Evolutionary conservation across 768 basidiomycete species (phyloP).

Genomic region (Suillus weaverae): DNA sequence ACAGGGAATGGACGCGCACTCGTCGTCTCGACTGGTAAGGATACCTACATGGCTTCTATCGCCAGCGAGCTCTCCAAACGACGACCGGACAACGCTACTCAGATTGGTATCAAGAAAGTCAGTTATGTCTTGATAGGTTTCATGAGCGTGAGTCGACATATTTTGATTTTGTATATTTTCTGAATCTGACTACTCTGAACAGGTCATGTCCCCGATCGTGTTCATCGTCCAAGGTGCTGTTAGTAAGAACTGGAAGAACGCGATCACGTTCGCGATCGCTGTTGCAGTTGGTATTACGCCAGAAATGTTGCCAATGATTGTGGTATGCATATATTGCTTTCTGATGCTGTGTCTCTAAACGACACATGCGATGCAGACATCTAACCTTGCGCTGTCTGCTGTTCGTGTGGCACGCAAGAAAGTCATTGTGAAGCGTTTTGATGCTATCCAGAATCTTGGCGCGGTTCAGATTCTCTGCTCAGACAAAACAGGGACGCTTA

Average conservation of each 20-base stretch:
- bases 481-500: constrained; percentile 68
- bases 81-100: constrained; percentile 35
- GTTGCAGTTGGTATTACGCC: constrained; percentile 33
- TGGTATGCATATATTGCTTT: constrained; percentile 17
- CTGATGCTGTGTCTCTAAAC: not conserved
- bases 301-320: constrained; percentile 36
- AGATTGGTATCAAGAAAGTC: constrained; percentile 34
- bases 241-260: constrained; percentile 32
- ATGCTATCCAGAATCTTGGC: constrained; percentile 62
- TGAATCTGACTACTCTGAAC: not conserved
- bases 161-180: not conserved
- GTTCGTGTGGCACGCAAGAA: constrained; percentile 55
- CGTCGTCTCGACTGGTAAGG: constrained; percentile 32
- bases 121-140: constrained; percentile 33
- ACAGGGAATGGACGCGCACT: constrained; percentile 33
- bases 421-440: constrained; percentile 62
- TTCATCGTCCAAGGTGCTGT: constrained; percentile 32
- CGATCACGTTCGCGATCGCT: constrained; percentile 33
- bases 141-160: constrained; percentile 24
- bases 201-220: constrained; percentile 33
- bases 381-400: constrained; percentile 60
- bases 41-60: constrained; percentile 37
- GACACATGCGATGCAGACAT: constrained; percentile 46
- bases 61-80: constrained; percentile 33
- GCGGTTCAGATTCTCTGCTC: constrained; percentile 56